These are phyloP conservation scores for Artemisia tridentata DNA, from an alignment of 129 eudicot species.

Conservation along the genomic window DNA sequence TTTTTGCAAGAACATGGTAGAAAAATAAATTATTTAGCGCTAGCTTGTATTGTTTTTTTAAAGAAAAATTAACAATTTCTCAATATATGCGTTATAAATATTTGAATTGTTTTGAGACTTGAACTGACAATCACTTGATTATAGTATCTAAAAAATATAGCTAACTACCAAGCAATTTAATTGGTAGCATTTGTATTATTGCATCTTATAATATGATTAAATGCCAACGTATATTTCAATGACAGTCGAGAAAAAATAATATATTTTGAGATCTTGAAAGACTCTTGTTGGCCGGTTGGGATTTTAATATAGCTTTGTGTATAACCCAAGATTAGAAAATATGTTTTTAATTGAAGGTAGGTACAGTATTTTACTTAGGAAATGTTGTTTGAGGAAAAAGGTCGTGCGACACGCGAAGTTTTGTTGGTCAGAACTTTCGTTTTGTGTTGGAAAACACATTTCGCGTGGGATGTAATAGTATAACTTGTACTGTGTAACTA, in stretches of 20 bases:
- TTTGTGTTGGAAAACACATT: neutral
- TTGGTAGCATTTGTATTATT: neutral
- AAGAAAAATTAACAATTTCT: too few relatives aligned
- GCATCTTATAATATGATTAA: neutral
- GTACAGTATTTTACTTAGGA: neutral
- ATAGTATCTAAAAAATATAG: too few relatives aligned
- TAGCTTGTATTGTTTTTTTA: too few relatives aligned
- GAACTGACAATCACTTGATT: too few relatives aligned
- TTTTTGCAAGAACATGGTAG: too few relatives aligned
- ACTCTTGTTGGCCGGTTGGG: neutral
- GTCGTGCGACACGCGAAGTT: conserved; percentile 10
- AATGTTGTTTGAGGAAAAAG: conserved; percentile 1
- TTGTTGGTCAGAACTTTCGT: conserved; percentile 15
- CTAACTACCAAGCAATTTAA: too few relatives aligned
- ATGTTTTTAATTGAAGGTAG: neutral
- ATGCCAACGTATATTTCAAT: conserved; percentile 9
- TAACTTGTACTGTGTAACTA: neutral
- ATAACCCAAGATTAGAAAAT: too few relatives aligned
- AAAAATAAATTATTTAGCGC: neutral
- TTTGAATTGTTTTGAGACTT: too few relatives aligned
- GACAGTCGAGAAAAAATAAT: neutral
- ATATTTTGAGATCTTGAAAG: neutral
- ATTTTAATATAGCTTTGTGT: neutral
- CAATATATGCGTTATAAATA: too few relatives aligned
- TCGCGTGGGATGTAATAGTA: neutral